Base-by-base conservation (phyloP, 495 filamentous ascomycete genomes). In the Viridothelium virens region DNA sequence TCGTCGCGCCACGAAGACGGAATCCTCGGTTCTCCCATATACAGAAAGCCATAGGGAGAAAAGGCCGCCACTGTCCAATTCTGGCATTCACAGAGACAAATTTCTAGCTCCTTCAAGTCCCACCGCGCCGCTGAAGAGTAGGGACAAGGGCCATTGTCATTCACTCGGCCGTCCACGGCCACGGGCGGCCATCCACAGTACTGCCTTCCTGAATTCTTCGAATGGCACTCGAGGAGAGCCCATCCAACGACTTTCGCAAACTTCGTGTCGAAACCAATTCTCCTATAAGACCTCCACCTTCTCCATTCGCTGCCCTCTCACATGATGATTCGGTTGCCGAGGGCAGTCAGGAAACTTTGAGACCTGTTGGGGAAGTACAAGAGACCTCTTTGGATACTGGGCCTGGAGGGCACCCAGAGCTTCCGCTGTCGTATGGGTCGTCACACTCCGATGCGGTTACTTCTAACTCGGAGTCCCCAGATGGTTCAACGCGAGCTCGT, bases 221-320 rank as follows among this genome's bases (percentile, higher is more conserved):
- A 59, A 59, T 59, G 53, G 53, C 53, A 59, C 53, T 7, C 10
- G 53, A 59, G 31, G 53, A 59, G 53, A 59, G 53, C 53, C 31
- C 53, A 36, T 59, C 53, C 53, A 59, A 59, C 31, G 53, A 59
- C 36, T 59, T 59, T 14, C 53, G 53, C 53, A 59, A 59, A 14
- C 53, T 59, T 18, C 53, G 53, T 18, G 31, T 59, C 31, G 11
- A 59, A 9, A 59, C 53, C 3, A 59, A 33, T 59, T 59, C 53
- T 59, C 53, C 53, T 14, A 59, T 59, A 59, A 33, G 31, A 59
- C 53, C 53, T 9, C 18, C 53, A 14, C 53, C 53, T 36, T 59
- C 53, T 9, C 53, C 53, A 36, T 59, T 59, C 36, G 53, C 53
- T 2, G 53, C 53, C 7, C 53, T 59, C 18, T 18, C 31, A 59